Base-by-base conservation (phyloP, 192 early-diverging fungal species). In the Funneliformis geosporum region DNA sequence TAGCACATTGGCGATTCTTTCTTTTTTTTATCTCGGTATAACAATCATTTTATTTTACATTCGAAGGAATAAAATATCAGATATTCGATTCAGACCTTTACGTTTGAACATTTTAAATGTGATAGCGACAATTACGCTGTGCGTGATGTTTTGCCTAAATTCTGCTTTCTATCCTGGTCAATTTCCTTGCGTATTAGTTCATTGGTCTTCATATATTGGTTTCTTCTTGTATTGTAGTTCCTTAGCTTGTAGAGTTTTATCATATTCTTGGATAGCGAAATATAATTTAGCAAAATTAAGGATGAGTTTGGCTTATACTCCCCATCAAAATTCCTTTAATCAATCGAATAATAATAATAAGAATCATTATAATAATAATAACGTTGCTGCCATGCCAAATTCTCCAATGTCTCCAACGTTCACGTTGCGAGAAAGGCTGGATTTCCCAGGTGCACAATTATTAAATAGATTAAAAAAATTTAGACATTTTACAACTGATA, bases 251-350 rank as follows among this genome's bases (percentile, higher is more conserved):
- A 55, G 65, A 47, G 66, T 46, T 27, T 8, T 78, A 46, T 33
- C 66, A 66, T 78, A 69, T 46, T 16, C 21, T 39, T 78, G 77
- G 77, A 39, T 69, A 12, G 77, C 66, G 5, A 67, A 25, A 59
- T 78, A 61, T 59, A 59, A 78, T 67, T 40, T 78, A 43, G 77
- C 65, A 55, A 78, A 78, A 69, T 78, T 78, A 10, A 67, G 67
- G 44, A 60, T 78, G 27, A 69, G 47, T 12, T 7, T 47, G 11
- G 46, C 11, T 16, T 69, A 68, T 23, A 2, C 9, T 46, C 33
- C 39, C 23, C 18, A 9, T 43, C 68, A 39, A 12, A 21, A 9
- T 55, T 18, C 47, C 4, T 55, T 55, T 18, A 67, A 67, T 67
- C 7, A 21, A 11, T 5, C 62, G 21, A 38, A 9, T 67, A 39